These are phyloP conservation scores for Copromyces sp. DNA, from an alignment of 495 filamentous ascomycete species.

Conservation along the genomic window DNA sequence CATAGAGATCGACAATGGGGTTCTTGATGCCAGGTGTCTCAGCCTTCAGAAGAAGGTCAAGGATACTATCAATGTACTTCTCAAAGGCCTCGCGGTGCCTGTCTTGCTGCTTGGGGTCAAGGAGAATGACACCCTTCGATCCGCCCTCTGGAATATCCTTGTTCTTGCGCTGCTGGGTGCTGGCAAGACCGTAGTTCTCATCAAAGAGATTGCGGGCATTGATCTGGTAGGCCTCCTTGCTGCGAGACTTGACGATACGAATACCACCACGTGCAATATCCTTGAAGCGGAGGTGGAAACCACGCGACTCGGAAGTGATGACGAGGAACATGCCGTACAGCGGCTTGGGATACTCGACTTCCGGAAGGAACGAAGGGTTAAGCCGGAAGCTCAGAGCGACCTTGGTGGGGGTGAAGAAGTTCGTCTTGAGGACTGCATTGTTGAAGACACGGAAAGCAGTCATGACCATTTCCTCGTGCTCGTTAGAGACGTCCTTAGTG, in stretches of 20 bases:
- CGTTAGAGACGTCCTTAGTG: constrained; percentile 70
- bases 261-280: constrained; percentile 97
- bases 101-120: constrained; percentile 89
- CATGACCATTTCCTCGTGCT: constrained; percentile 98
- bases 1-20: constrained; percentile 89
- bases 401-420: constrained; percentile 99
- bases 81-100: constrained; percentile 87
- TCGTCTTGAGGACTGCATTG: constrained; percentile 82
- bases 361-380: constrained; percentile 77
- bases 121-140: constrained; percentile 92
- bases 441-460: constrained; percentile 95
- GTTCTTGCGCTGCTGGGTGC: constrained; percentile 98
- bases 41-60: constrained; percentile 85
- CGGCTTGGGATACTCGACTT: constrained; percentile 85
- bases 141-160: constrained; percentile 99
- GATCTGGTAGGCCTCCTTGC: constrained; percentile 88
- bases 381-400: constrained; percentile 95
- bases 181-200: constrained; percentile 96
- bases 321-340: constrained; percentile 98
- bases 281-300: constrained; percentile 94
- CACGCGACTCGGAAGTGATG: constrained; percentile 91
- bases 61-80: constrained; percentile 98
- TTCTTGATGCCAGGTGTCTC: constrained; percentile 96
- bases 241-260: constrained; percentile 94
- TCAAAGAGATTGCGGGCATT: constrained; percentile 94